A percentile compares a stretch with the other conserved stretches of the same genome.
Conservation (phyloP, 2,329 filamentous ascomycete species). For the Venturia carpophila region DNA sequence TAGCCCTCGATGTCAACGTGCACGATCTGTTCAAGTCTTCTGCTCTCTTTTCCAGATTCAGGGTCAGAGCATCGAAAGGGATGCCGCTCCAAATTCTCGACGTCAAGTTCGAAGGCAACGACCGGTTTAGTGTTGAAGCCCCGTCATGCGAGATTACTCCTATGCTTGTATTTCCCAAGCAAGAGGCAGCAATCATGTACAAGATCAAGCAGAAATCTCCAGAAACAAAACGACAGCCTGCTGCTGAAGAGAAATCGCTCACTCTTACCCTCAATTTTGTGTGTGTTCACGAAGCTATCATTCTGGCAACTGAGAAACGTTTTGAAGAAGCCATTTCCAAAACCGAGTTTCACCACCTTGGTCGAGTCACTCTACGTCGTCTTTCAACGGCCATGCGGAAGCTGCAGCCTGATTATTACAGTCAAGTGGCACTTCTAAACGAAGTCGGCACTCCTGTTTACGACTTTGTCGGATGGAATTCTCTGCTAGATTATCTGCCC, state of each 20-base stretch:
- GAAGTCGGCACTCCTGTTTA: slow-evolving; percentile 46
- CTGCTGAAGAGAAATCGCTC: slow-evolving; percentile 38
- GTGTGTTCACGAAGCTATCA: slow-evolving; percentile 66
- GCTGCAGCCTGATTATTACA: slow-evolving; percentile 42
- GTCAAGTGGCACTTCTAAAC: slow-evolving; percentile 46
- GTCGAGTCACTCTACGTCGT: slow-evolving; percentile 45
- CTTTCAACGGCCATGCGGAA: slow-evolving; percentile 41
- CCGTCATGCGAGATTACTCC: slow-evolving; percentile 34
- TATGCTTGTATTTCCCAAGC: slow-evolving; percentile 66
- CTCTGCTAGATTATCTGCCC: slow-evolving; percentile 45
- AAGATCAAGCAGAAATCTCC: slow-evolving; percentile 49
- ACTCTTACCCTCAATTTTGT: slow-evolving; percentile 68
- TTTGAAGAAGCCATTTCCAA: slow-evolving; percentile 42
- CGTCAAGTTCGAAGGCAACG: slow-evolving; percentile 62
- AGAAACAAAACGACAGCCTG: slow-evolving; percentile 35
- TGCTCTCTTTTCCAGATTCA: slow-evolving; percentile 80
- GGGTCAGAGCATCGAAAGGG: slow-evolving; percentile 69
- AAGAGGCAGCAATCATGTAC: slow-evolving; percentile 75
- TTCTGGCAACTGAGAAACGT: slow-evolving; percentile 37
- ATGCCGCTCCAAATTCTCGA: slow-evolving; percentile 67
- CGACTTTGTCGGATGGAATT: slow-evolving; percentile 47
- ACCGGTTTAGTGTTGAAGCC: slow-evolving; percentile 59
- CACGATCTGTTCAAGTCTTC: slow-evolving; percentile 88
- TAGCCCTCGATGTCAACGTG: slow-evolving; percentile 90
- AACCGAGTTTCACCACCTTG: slow-evolving; percentile 41